Evolutionary conservation across 2,329 filamentous ascomycete genomes (phyloP), one percentile per base, ranked within the genome.

Genomic region (Thermothelomyces thermophilus): DNA sequence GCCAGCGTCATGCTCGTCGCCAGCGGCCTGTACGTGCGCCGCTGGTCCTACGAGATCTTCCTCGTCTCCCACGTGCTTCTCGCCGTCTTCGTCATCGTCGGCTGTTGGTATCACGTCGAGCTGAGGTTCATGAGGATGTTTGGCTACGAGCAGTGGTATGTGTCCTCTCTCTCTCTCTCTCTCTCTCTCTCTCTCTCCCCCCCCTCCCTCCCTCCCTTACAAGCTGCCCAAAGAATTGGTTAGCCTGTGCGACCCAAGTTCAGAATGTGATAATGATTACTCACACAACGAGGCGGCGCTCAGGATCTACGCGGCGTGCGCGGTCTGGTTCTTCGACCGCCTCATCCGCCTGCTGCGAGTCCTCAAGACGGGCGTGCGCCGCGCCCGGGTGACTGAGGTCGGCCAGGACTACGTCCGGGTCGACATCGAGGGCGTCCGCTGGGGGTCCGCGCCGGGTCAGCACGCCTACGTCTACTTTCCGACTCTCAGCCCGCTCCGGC

Each of bases 111-210:
- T 36, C 73, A 76, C 46, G 66, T 74, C 41, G 51, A 60, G 4
- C 48, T 61, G 8, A 57, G 63, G 0, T 73, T 69, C 52, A 13
- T 26, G 31, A 46, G 36, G 14, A 52, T 35, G 35, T 72, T 68
- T 60, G 73, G 73, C 0, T 72, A 76, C 46, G 72, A 76, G 52
- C 58, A 64, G 8, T 78, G 73, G 73, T 39, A 39, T 5, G 34
- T 46, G 3, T 14, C 11, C 16, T 26, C 13, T n/a, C 11, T 14
- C 5, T 5, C 19, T 11, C 19, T 6, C 8, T 22, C 22, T n/a
- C n/a, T 19, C 13, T 24, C 22, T 2, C 11, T 19, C 3, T 26
- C 24, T 26, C 9, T 26, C 9, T 26, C n/a, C n/a, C n/a, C n/a
- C n/a, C n/a, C n/a, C n/a, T n/a, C n/a, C n/a, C n/a, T n/a, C n/a